A percentile compares a stretch with the other conserved stretches of the same genome.
Evolutionary conservation across 2,329 filamentous ascomycete species (phyloP).

Genomic region (Aspergillus spinulosporus): DNA sequence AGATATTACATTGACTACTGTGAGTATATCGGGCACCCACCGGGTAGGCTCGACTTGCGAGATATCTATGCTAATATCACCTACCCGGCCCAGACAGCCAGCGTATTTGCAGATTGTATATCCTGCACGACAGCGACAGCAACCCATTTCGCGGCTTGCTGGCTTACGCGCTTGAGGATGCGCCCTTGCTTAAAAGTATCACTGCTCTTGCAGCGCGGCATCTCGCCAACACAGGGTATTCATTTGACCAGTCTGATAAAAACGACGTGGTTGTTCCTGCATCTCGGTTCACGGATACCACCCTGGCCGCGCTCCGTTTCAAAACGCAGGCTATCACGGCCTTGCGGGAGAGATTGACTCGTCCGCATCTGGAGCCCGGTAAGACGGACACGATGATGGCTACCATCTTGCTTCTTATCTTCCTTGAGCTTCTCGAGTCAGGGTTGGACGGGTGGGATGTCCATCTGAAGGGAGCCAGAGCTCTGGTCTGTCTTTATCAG

Average conservation of each 20-base stretch:
- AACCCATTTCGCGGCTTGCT: slow-evolving; percentile 37
- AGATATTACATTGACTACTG: slow-evolving; percentile 37
- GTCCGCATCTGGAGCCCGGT: neutral
- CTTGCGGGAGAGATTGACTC: slow-evolving; percentile 14
- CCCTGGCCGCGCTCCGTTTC: slow-evolving; percentile 24
- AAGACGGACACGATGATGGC: slow-evolving; percentile 16
- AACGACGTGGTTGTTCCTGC: slow-evolving; percentile 10
- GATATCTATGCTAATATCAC: slow-evolving; percentile 2
- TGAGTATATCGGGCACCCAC: slow-evolving; percentile 15
- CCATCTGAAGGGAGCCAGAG: slow-evolving; percentile 18
- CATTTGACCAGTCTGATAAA: slow-evolving; percentile 17
- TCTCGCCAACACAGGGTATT: slow-evolving; percentile 28
- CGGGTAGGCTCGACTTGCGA: neutral
- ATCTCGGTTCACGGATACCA: slow-evolving; percentile 7
- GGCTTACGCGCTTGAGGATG: slow-evolving; percentile 28
- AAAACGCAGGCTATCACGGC: slow-evolving; percentile 24
- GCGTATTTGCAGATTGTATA: slow-evolving; percentile 34
- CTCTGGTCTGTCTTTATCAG: slow-evolving; percentile 15
- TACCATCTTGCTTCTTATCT: slow-evolving; percentile 23
- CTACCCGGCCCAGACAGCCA: slow-evolving; percentile 26
- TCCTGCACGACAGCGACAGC: slow-evolving; percentile 35
- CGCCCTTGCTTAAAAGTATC: slow-evolving; percentile 29
- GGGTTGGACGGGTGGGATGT: slow-evolving; percentile 22
- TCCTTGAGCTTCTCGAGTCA: slow-evolving; percentile 23
- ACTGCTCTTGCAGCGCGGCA: slow-evolving; percentile 36